Evolutionary conservation across 768 basidiomycete species (phyloP).

Genomic region (Hypsizygus marmoreus): DNA sequence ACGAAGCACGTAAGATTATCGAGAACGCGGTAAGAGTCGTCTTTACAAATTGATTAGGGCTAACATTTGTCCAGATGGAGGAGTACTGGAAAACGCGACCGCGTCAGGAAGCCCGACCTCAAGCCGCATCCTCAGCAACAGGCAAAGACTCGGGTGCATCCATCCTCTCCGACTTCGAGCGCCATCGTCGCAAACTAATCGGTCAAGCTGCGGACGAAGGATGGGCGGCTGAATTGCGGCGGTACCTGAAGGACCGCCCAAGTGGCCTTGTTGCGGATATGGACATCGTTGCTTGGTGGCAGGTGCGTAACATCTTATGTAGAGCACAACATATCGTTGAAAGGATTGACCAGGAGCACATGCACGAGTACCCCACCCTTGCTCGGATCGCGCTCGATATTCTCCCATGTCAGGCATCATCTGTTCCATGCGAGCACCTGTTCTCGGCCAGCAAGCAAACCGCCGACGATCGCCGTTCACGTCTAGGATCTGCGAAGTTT

Average conservation of each 20-base stretch:
- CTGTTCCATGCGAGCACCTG: constrained; percentile 20
- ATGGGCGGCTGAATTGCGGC: constrained; percentile 9
- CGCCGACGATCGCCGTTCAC: constrained; percentile 2
- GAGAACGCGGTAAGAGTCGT: constrained; percentile 13
- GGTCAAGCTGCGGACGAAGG: constrained; percentile 1
- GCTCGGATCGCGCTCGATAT: constrained; percentile 17
- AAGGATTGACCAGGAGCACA: too few relatives aligned
- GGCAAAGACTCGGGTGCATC: neutral
- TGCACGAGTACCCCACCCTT: constrained; percentile 14
- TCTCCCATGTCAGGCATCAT: constrained; percentile 19
- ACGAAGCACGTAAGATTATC: constrained; percentile 16
- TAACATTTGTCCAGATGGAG: constrained; percentile 15
- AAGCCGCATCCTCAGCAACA: neutral
- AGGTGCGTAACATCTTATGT: constrained; percentile 7
- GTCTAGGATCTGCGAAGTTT: constrained; percentile 1
- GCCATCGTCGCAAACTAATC: neutral
- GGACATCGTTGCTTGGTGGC: constrained; percentile 18
- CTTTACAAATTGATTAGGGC: too few relatives aligned
- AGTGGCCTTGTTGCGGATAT: constrained; percentile 9
- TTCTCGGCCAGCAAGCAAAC: constrained; percentile 13
- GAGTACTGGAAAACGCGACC: constrained; percentile 10
- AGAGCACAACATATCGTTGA: too few relatives aligned
- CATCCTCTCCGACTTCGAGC: constrained; percentile 4
- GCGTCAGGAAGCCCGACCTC: neutral
- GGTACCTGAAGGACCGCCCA: constrained; percentile 11